phyloP scores from a whole-genome alignment of 2,329 filamentous ascomycete species.

The Aspergillus viridinutans region DNA sequence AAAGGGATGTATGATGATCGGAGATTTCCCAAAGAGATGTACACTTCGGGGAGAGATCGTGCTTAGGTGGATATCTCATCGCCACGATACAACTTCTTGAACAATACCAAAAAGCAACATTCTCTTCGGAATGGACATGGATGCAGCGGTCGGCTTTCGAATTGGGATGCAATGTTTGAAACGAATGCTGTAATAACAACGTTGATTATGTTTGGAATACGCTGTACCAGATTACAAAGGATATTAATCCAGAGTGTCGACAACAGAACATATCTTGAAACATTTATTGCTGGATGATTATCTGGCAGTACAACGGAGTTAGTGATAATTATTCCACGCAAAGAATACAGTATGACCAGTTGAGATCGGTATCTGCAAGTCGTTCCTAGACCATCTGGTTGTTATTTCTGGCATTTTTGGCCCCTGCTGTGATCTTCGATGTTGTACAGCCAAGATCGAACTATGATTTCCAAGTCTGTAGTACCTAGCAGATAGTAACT shows the following conservation, averaged over 20 bases:
- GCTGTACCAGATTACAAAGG: neutral
- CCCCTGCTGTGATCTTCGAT: neutral
- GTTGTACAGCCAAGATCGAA: slow-evolving; percentile 14
- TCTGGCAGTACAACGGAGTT: no score
- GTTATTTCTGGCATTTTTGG: slow-evolving; percentile 4
- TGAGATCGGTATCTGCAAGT: neutral
- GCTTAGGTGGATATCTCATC: neutral
- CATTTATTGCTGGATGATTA: neutral
- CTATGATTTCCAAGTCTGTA: slow-evolving; percentile 12
- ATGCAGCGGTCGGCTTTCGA: neutral
- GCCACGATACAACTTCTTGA: neutral
- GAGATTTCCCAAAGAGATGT: neutral
- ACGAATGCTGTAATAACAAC: neutral
- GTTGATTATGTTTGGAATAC: neutral
- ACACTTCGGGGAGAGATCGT: neutral
- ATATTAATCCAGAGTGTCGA: neutral
- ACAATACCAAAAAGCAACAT: neutral
- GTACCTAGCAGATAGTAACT: neutral
- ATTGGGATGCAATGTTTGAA: neutral
- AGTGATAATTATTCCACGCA: neutral
- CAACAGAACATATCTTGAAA: neutral
- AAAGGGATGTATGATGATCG: neutral
- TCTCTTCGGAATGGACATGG: neutral
- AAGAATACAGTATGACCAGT: neutral
- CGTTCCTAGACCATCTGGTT: neutral